Evolutionary conservation across 345 rosid species (phyloP).

Genomic region (Syzygium aromaticum): DNA sequence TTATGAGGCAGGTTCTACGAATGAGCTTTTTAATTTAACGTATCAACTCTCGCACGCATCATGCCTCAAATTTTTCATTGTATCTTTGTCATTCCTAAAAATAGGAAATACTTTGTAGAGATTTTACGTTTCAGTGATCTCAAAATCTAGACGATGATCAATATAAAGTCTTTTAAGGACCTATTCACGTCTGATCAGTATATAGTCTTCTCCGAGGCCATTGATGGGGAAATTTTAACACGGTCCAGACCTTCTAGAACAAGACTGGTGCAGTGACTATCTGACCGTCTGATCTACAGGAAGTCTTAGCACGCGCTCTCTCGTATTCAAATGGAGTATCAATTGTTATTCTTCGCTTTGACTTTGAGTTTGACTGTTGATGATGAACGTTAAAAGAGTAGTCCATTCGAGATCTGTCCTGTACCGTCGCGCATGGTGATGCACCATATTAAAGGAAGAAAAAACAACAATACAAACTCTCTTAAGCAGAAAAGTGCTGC

Average conservation of each 20-base stretch:
- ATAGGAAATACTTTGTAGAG: no score
- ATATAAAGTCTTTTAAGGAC: no score
- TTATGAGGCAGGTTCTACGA: no score
- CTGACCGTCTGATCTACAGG: neutral
- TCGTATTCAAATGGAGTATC: neutral
- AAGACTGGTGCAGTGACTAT: neutral
- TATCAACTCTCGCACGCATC: no score
- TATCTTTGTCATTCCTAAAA: no score
- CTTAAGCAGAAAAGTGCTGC: neutral
- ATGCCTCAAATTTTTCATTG: no score
- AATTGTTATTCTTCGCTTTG: neutral
- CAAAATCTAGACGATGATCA: rapidly evolving
- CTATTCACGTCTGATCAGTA: neutral
- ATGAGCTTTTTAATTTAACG: no score
- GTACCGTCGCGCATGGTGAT: neutral
- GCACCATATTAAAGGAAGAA: neutral
- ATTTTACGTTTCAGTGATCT: no score
- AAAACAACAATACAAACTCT: neutral
- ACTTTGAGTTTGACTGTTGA: neutral
- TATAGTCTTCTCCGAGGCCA: neutral
- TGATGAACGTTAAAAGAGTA: neutral
- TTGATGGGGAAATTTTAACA: no score
- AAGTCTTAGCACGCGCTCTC: neutral
- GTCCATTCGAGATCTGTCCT: neutral
- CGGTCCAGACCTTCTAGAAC: neutral